phyloP scores from a whole-genome alignment of 805 yeast species.

The Hermanozyma aechmeae region DNA sequence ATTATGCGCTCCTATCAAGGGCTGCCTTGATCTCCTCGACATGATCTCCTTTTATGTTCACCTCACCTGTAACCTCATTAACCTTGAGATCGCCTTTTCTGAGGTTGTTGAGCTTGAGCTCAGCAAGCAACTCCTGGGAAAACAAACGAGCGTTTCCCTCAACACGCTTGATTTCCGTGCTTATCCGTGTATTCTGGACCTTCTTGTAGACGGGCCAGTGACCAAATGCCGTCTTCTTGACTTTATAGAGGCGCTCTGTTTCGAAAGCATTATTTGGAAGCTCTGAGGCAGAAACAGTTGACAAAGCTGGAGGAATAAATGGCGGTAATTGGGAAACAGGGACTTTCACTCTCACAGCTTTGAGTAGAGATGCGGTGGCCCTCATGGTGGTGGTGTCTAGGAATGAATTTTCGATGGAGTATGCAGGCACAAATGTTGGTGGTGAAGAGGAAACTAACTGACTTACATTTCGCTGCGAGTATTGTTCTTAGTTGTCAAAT shows the following conservation, averaged over 20 bases:
- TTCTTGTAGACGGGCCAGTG: constrained; percentile 79
- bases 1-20: too few species aligned
- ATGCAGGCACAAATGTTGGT: too few species aligned
- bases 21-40: constrained; percentile 19
- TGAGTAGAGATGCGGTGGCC: too few species aligned
- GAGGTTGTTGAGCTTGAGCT: constrained; percentile 16
- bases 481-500: too few species aligned
- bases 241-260: constrained; percentile 23
- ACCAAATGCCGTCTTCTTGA: constrained; percentile 48
- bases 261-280: constrained; percentile 23
- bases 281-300: background rate
- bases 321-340: too few species aligned
- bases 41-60: constrained; percentile 32
- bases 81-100: constrained; percentile 23
- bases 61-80: constrained; percentile 24
- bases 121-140: constrained; percentile 52
- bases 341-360: too few species aligned
- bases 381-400: too few species aligned
- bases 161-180: constrained; percentile 66
- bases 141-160: constrained; percentile 60
- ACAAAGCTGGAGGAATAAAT: background rate
- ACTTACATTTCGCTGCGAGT: too few species aligned
- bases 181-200: constrained; percentile 50
- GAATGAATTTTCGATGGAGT: too few species aligned
- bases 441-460: too few species aligned